Percentiles rank a stretch among this genome's conserved stretches.
phyloP scores from a whole-genome alignment of 306 rosid species.

The Castanea mollissima region DNA sequence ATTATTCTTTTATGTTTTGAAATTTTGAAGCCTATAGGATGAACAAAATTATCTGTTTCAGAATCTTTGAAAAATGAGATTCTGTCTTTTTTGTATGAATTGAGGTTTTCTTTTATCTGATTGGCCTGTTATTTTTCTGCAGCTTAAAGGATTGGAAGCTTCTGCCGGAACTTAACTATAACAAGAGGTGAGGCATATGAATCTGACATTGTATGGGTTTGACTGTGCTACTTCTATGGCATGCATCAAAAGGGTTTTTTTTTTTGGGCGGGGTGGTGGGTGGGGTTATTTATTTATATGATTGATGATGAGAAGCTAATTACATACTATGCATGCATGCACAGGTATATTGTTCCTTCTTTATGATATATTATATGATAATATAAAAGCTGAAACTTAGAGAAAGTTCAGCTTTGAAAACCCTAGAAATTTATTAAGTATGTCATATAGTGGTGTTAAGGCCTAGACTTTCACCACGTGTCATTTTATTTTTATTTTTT shows the following conservation, averaged over 20 bases:
- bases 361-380: no score
- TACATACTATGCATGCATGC: neutral
- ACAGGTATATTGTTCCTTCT: neutral
- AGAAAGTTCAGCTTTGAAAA: no score
- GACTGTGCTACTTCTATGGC: conserved; percentile 17
- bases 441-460: no score
- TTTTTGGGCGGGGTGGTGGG: neutral
- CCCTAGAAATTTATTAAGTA: no score
- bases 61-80: neutral
- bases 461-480: no score
- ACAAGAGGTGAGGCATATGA: conserved; percentile 55
- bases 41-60: neutral
- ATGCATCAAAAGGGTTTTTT: neutral
- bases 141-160: conserved; percentile 82
- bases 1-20: neutral
- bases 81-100: conserved; percentile 12
- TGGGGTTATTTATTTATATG: neutral
- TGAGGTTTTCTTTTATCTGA: conserved; percentile 16
- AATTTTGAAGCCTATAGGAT: neutral
- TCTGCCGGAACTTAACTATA: conserved; percentile 71
- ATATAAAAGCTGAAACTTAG: no score
- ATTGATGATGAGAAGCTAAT: neutral
- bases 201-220: conserved; percentile 12
- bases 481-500: no score
- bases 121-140: conserved; percentile 27